A percentile compares a stretch with the other conserved stretches of the same genome.
Conservation (phyloP, 148 eudicot genomes). For the Diospyros kaki region DNA sequence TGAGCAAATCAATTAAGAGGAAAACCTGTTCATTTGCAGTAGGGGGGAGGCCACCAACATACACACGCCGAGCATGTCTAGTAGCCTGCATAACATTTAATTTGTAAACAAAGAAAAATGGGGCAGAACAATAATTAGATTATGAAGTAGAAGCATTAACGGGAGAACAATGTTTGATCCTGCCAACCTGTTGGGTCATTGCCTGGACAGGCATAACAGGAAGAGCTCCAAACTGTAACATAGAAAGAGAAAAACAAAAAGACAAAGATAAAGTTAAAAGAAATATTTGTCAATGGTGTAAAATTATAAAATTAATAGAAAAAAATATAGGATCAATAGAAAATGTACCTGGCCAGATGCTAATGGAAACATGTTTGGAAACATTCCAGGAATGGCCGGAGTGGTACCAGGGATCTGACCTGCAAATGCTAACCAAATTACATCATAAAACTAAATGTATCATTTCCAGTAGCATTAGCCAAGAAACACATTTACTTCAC, state of each 20-base stretch:
- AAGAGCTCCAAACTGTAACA: slow-evolving; percentile 62
- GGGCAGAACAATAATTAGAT: background rate
- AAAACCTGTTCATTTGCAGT: slow-evolving; percentile 96
- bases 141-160: background rate
- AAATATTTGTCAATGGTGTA: too few relatives aligned
- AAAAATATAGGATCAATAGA: background rate
- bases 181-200: slow-evolving; percentile 95
- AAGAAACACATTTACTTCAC: background rate
- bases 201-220: slow-evolving; percentile 96
- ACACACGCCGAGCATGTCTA: slow-evolving; percentile 92
- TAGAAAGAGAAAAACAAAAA: background rate
- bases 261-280: background rate
- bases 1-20: background rate
- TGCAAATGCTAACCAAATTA: slow-evolving; percentile 34
- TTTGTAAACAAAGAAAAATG: background rate
- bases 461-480: background rate
- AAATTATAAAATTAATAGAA: too few relatives aligned
- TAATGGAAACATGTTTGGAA: slow-evolving; percentile 66
- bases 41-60: slow-evolving; percentile 97
- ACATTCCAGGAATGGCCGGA: slow-evolving; percentile 70
- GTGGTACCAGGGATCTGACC: slow-evolving; percentile 63
- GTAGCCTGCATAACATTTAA: slow-evolving; percentile 64
- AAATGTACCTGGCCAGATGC: slow-evolving; percentile 57
- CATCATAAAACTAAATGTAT: slow-evolving; percentile 2
- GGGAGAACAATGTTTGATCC: background rate